Evolutionary conservation across 2,329 filamentous ascomycete species (phyloP).

Genomic region (Alternaria sp.): DNA sequence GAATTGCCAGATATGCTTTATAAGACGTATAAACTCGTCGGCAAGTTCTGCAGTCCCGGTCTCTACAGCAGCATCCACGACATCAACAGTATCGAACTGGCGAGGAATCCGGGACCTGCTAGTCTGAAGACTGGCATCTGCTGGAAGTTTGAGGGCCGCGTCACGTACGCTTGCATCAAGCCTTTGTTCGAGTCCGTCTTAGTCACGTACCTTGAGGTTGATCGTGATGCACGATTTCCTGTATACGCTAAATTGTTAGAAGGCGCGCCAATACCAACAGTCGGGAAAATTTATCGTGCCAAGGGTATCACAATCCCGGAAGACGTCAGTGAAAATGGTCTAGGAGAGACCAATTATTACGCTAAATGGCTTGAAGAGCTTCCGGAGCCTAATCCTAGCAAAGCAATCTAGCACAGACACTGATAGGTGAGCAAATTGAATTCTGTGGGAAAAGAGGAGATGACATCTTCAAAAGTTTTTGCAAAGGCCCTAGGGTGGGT

Average conservation of each 20-base stretch:
- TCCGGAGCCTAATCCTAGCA: background rate
- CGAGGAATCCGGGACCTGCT: background rate
- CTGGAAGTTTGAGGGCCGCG: background rate
- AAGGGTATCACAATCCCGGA: background rate
- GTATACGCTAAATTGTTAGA: background rate
- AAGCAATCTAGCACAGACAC: background rate
- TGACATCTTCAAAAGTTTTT: background rate
- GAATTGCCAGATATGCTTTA: background rate
- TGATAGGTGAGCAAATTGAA: background rate
- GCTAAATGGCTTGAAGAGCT: background rate
- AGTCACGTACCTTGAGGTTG: background rate
- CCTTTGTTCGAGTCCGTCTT: background rate
- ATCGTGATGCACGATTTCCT: background rate
- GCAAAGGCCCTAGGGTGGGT: background rate
- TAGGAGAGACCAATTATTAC: background rate
- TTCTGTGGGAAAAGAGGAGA: background rate
- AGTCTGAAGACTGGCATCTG: background rate
- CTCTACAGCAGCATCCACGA: background rate
- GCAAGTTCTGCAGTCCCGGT: background rate
- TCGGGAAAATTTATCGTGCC: background rate
- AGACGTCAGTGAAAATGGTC: background rate
- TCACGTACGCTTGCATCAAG: background rate
- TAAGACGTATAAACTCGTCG: background rate
- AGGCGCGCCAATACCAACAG: background rate
- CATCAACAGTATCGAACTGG: background rate